A percentile compares a stretch with the other conserved stretches of the same genome.
These are phyloP conservation scores for Alternaria tenuissima DNA, from an alignment of 2,329 filamentous ascomycete genomes.

Conservation along the genomic window DNA sequence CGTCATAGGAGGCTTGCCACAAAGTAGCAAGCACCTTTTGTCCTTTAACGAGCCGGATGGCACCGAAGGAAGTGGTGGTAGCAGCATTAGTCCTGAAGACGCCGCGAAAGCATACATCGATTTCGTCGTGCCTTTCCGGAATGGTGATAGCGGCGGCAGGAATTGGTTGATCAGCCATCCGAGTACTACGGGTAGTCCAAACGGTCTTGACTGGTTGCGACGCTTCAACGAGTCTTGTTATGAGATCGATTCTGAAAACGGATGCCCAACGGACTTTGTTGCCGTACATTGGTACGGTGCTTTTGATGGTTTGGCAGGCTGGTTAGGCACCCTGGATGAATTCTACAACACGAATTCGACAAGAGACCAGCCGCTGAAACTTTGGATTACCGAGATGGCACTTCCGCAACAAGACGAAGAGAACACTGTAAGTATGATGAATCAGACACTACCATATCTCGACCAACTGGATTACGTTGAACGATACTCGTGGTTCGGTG, in stretches of 20 bases:
- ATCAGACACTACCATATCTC: constrained; percentile 72
- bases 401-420: constrained; percentile 63
- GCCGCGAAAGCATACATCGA: constrained; percentile 76
- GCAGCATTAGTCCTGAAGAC: constrained; percentile 65
- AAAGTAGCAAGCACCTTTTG: constrained; percentile 70
- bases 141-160: constrained; percentile 58
- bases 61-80: constrained; percentile 65
- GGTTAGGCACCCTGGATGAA: constrained; percentile 68
- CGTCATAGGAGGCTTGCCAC: constrained; percentile 65
- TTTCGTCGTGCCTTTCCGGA: constrained; percentile 73
- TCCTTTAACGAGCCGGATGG: constrained; percentile 84
- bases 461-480: constrained; percentile 64
- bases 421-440: constrained; percentile 73
- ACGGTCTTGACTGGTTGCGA: constrained; percentile 72
- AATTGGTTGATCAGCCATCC: constrained; percentile 72
- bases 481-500: constrained; percentile 48
- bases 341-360: constrained; percentile 60
- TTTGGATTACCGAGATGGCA: constrained; percentile 85
- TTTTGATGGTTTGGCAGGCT: constrained; percentile 71
- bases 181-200: constrained; percentile 69
- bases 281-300: constrained; percentile 68
- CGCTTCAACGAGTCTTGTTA: constrained; percentile 70
- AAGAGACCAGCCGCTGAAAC: constrained; percentile 51
- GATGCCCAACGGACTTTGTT: constrained; percentile 61
- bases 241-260: constrained; percentile 46